Evolutionary conservation across 495 filamentous ascomycete species (phyloP), one percentile per base, ranked within the genome.

Genomic region (Chaetomium tenue): DNA sequence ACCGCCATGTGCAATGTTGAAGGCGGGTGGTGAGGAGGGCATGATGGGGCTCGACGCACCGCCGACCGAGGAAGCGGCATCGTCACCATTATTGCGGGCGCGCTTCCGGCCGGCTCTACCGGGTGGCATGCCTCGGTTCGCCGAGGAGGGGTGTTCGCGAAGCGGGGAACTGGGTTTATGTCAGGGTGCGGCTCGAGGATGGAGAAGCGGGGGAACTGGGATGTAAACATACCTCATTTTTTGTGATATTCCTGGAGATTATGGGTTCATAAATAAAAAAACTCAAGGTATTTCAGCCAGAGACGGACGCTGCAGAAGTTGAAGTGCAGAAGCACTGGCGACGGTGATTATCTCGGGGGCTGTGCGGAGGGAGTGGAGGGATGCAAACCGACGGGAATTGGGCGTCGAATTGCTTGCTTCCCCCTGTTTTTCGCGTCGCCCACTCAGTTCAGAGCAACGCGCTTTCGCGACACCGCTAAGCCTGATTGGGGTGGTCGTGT

Each of bases 61-160:
- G 48, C 82, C 84, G 64, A 86, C 83, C 16, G 91, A 89, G 30
- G 90, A 90, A 18, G 85, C 69, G 30, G 75, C 66, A 79, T 82
- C 71, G 71, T 93, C 90, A 69, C 91, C 91, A 47, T 83, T 82
- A 66, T 90, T 89, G 82, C 93, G 88, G 18, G 87, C 85, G 68
- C 93, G 86, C 80, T 97, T 97, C 63, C 91, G 89, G 68, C 83
- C 82, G 67, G 81, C 86, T 60, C 81, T 72, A 72, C 70, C 63
- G 26, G 80, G 79, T 44, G 82, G 75, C 57, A 82, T 67, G 58
- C 91, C 91, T 63, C 92, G 88, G 76, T 97, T 97, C 70, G 89
- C 92, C 69, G 92, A 91, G 65, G 90, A 87, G 82, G 89, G 89
- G 77, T 86, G 92, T 60, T 87, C 83, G 76, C 89, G 89, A 60